phyloP scores from a whole-genome alignment of 2,329 filamentous ascomycete genomes.

The Sarocladiaceae sp. region DNA sequence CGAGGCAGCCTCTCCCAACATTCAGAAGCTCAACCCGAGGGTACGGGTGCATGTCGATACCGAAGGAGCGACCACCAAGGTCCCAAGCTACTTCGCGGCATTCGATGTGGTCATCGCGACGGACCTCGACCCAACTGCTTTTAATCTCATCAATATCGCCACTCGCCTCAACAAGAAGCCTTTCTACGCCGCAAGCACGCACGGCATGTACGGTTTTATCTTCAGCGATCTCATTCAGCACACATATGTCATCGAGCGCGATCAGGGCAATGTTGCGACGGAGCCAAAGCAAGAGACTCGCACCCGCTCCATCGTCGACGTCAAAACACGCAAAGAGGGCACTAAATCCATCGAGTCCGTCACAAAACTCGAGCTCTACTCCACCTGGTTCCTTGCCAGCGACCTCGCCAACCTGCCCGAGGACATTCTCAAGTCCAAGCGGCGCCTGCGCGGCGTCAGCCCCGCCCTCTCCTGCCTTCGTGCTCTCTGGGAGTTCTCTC shows the following conservation, averaged over 20 bases:
- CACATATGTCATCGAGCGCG: conserved; percentile 81
- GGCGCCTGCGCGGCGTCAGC: conserved; percentile 69
- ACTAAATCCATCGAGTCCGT: conserved; percentile 73
- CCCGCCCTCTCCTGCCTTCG: conserved; percentile 80
- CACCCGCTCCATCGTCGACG: conserved; percentile 68
- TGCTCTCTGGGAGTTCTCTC: conserved; percentile 78
- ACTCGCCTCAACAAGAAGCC: conserved; percentile 71
- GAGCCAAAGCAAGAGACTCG: conserved; percentile 59
- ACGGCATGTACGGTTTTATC: conserved; percentile 91
- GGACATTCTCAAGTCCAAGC: conserved; percentile 60
- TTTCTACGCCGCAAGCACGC: conserved; percentile 82
- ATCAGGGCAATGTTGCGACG: conserved; percentile 68
- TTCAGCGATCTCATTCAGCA: conserved; percentile 91
- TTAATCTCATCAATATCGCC: conserved; percentile 77
- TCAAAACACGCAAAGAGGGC: conserved; percentile 64
- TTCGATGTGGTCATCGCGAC: conserved; percentile 90
- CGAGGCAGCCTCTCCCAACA: conserved; percentile 67
- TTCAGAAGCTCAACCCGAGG: conserved; percentile 83
- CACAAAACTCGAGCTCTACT: conserved; percentile 86
- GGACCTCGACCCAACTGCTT: conserved; percentile 68
- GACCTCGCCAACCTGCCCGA: conserved; percentile 65
- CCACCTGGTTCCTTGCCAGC: conserved; percentile 76
- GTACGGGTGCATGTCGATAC: conserved; percentile 70
- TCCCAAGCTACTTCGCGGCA: conserved; percentile 64
- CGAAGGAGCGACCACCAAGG: conserved; percentile 59